Evolutionary conservation across 2,329 filamentous ascomycete genomes (phyloP).

Genomic region (Penicillium sp.): DNA sequence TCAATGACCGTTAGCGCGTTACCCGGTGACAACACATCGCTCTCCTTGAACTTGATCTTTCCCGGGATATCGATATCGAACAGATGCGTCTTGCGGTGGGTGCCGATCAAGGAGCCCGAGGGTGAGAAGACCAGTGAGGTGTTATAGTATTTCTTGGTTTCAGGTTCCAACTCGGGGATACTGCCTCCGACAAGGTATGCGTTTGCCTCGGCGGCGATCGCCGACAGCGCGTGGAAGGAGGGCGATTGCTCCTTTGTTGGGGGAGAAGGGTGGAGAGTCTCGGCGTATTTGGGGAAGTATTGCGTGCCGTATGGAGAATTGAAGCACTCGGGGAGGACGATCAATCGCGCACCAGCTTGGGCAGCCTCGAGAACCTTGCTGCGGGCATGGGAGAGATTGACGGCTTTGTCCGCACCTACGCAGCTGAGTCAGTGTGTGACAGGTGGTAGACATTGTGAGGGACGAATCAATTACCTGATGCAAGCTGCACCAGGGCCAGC

Average conservation of each 20-base stretch:
- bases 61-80: slow-evolving; percentile 98
- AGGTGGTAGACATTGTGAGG: too few relatives aligned
- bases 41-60: slow-evolving; percentile 88
- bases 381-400: slow-evolving; percentile 80
- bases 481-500: slow-evolving; percentile 79
- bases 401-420: slow-evolving; percentile 73
- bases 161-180: slow-evolving; percentile 76
- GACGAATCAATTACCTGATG: slow-evolving; percentile 57
- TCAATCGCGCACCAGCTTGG: slow-evolving; percentile 72
- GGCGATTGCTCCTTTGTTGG: slow-evolving; percentile 71
- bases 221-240: slow-evolving; percentile 79
- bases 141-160: slow-evolving; percentile 79
- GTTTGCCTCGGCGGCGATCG: slow-evolving; percentile 74
- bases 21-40: slow-evolving; percentile 82
- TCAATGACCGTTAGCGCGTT: slow-evolving; percentile 84
- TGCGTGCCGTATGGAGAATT: slow-evolving; percentile 94
- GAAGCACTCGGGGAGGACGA: slow-evolving; percentile 97
- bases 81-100: slow-evolving; percentile 90
- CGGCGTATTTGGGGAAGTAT: slow-evolving; percentile 90
- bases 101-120: slow-evolving; percentile 74
- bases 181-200: slow-evolving; percentile 88
- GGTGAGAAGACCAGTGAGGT: slow-evolving; percentile 84
- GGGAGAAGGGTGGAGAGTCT: slow-evolving; percentile 78
- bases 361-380: slow-evolving; percentile 82
- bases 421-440: neutral